Evolutionary conservation across 208 protist species (phyloP).

Genomic region (Eutreptiella sp.): DNA sequence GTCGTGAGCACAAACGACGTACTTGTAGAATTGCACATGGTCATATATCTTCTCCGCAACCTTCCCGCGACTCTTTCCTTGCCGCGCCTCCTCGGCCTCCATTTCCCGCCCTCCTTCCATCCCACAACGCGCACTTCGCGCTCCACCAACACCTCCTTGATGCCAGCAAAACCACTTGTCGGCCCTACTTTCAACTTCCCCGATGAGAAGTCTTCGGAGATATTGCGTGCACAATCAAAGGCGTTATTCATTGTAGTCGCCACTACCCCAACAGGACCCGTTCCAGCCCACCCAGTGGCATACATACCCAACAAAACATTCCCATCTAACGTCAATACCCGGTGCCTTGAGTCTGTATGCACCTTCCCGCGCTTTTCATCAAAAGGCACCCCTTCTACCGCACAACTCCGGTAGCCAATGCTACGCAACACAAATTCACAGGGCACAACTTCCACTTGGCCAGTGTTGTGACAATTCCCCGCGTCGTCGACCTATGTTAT

Average conservation of each 20-base stretch:
- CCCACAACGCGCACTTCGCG: neutral
- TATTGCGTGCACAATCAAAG: conserved; percentile 18
- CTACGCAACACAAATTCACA: conserved; percentile 75
- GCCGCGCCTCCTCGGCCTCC: neutral
- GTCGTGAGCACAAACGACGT: too few species aligned
- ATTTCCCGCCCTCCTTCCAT: too few species aligned
- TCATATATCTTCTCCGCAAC: conserved; percentile 19
- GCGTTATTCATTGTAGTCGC: conserved; percentile 39
- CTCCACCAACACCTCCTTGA: neutral
- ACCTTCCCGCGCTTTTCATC: conserved; percentile 59
- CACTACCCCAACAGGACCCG: conserved; percentile 78
- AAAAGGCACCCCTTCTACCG: conserved; percentile 60
- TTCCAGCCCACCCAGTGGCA: conserved; percentile 80
- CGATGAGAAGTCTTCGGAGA: neutral
- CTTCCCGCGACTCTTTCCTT: conserved; percentile 2
- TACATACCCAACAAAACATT: conserved; percentile 64
- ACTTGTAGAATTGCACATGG: too few species aligned
- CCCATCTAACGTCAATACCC: conserved; percentile 41
- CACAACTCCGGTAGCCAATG: conserved; percentile 57
- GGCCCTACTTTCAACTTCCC: neutral
- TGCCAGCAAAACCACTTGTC: neutral
- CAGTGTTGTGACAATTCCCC: too few species aligned
- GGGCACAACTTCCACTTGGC: conserved; percentile 51
- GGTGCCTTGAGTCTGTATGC: conserved; percentile 46
- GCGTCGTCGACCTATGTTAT: too few species aligned